Percentiles rank a stretch among this genome's conserved stretches.
Evolutionary conservation across 2,329 filamentous ascomycete species (phyloP).

Genomic region (Xylaria sp.): DNA sequence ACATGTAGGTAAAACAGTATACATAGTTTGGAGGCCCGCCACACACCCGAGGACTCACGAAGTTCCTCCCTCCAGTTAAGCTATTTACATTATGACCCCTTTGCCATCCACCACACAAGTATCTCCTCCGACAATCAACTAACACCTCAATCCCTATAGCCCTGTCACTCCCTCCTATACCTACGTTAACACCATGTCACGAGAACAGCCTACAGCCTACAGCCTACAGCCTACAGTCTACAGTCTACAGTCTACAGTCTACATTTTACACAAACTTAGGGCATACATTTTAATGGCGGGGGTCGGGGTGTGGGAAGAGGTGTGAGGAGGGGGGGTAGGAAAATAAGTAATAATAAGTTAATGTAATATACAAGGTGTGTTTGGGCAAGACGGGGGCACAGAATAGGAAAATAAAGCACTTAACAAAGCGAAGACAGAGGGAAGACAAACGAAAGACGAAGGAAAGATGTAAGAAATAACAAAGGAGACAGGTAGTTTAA

Average conservation of each 20-base stretch:
- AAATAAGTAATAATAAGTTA: background rate
- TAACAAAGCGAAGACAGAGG: background rate
- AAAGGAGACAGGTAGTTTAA: background rate
- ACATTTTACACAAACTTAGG: too few species aligned
- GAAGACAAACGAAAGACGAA: background rate
- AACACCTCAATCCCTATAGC: too few species aligned
- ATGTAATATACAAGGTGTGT: background rate
- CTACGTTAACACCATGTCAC: background rate
- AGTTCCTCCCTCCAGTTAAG: conserved; percentile 18
- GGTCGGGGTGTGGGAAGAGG: too few species aligned
- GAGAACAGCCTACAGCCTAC: too few species aligned
- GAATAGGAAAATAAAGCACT: background rate
- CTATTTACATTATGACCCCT: background rate
- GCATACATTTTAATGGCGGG: background rate
- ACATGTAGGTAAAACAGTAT: too few species aligned
- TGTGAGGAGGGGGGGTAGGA: background rate
- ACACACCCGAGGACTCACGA: conserved; percentile 18
- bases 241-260: background rate
- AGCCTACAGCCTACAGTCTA: too few species aligned
- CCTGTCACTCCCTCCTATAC: background rate
- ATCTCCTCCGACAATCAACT: too few species aligned
- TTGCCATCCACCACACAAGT: background rate
- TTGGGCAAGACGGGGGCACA: background rate
- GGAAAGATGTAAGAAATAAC: too few species aligned
- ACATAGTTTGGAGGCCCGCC: conserved; percentile 9